A percentile compares a stretch with the other conserved stretches of the same genome.
Conservation (phyloP, 2,329 filamentous ascomycete genomes). For the Claviceps paspali region DNA sequence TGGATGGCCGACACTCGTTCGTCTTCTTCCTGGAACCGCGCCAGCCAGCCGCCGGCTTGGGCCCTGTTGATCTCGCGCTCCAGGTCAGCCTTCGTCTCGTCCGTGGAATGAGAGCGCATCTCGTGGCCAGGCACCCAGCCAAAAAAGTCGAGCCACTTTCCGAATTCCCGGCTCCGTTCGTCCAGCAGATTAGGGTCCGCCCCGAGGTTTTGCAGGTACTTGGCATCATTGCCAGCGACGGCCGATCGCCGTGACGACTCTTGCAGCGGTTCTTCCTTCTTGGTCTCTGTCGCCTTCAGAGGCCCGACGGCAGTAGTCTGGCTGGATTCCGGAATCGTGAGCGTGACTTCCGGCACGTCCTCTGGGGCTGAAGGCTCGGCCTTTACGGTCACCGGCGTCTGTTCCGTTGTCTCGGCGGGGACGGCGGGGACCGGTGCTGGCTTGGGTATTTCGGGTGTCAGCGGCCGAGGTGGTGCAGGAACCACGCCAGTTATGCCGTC, state of each 20-base stretch:
- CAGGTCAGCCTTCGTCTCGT: conserved; percentile 68
- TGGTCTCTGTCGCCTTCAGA: conserved; percentile 13
- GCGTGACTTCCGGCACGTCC: conserved; percentile 40
- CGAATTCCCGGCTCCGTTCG: conserved; percentile 63
- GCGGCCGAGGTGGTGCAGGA: conserved; percentile 50
- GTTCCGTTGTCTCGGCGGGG: not conserved
- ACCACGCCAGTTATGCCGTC: conserved; percentile 86
- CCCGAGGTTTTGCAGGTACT: conserved; percentile 63
- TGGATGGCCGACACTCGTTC: conserved; percentile 80
- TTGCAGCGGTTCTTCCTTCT: conserved; percentile 17
- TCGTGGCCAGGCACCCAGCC: conserved; percentile 70
- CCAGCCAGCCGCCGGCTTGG: conserved; percentile 85
- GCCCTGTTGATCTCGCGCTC: conserved; percentile 79
- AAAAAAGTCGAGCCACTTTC: conserved; percentile 69
- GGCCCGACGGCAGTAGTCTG: conserved; percentile 22
- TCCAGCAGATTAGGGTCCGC: conserved; percentile 66
- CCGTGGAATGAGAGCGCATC: conserved; percentile 59
- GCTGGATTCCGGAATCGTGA: conserved; percentile 33
- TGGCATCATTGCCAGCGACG: conserved; percentile 58
- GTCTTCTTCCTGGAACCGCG: conserved; percentile 72
- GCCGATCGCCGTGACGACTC: conserved; percentile 44
- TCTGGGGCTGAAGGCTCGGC: not conserved
- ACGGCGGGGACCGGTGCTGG: conserved; percentile 7
- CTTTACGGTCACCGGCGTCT: not conserved
- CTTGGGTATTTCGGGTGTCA: conserved; percentile 15